Conservation (phyloP, 148 eudicot species). For the Rhododendron griersonianum region DNA sequence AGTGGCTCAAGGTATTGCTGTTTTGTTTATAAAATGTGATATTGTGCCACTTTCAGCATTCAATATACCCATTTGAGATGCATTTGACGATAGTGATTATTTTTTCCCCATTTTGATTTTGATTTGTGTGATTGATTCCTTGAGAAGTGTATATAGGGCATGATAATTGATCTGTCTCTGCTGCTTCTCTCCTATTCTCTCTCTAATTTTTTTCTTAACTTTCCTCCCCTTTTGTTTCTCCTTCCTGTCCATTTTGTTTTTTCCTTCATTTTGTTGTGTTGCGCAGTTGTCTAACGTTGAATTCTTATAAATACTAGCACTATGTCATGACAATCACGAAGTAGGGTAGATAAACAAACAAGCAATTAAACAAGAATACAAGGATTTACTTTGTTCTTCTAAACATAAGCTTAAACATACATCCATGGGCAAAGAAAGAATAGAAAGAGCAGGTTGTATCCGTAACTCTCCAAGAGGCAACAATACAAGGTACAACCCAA, state of each 20-base stretch:
- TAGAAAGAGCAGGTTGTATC: not conserved
- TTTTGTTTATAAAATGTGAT: not conserved
- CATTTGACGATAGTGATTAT: not conserved
- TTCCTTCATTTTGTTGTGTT: not conserved
- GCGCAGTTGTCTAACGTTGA: not conserved
- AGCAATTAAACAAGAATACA: not conserved
- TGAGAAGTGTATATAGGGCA: not conserved
- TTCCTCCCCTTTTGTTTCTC: not conserved
- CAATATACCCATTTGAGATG: not conserved
- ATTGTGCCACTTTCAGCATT: not conserved
- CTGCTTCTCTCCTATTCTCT: not conserved
- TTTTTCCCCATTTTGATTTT: not conserved
- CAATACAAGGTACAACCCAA: not conserved
- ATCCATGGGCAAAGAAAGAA: not conserved
- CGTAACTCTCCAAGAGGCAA: not conserved
- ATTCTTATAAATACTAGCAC: not conserved
- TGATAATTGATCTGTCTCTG: not conserved
- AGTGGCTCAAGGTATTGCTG: constrained; percentile 22
- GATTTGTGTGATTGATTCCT: not conserved
- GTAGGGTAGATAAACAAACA: not conserved
- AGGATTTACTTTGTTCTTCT: not conserved
- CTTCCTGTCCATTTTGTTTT: not conserved
- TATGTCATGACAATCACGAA: not conserved
- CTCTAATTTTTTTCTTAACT: not conserved
- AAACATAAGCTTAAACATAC: not conserved